Conservation (phyloP, 2,329 filamentous ascomycete species). For the Diaporthe citriasiana region DNA sequence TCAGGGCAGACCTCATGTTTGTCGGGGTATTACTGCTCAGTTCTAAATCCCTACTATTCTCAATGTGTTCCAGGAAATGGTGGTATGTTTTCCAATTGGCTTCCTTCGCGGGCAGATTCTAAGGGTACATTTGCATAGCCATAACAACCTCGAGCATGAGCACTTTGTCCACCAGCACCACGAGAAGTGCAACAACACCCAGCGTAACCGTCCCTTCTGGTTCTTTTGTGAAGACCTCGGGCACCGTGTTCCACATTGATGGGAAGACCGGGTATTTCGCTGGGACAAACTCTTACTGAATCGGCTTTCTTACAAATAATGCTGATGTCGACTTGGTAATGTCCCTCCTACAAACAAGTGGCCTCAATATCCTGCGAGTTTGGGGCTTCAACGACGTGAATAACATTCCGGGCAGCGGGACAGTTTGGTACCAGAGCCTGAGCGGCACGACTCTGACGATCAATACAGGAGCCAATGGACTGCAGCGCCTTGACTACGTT, state of each 20-base stretch:
- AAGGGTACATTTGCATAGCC: background rate
- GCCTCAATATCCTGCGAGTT: slow-evolving; percentile 69
- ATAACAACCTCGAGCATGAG: background rate
- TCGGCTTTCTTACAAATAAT: slow-evolving; percentile 55
- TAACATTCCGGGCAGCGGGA: slow-evolving; percentile 51
- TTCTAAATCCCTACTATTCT: slow-evolving; percentile 4
- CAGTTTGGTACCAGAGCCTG: slow-evolving; percentile 68
- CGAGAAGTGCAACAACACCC: background rate
- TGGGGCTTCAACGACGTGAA: slow-evolving; percentile 76
- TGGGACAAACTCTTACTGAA: slow-evolving; percentile 70
- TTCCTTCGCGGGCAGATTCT: background rate
- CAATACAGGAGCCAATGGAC: slow-evolving; percentile 73
- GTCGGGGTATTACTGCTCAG: slow-evolving; percentile 10
- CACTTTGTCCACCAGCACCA: background rate
- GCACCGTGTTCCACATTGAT: slow-evolving; percentile 55
- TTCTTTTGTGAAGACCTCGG: background rate
- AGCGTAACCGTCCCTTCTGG: slow-evolving; percentile 1
- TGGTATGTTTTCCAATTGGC: background rate
- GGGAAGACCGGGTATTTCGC: slow-evolving; percentile 63
- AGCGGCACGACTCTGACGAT: slow-evolving; percentile 66
- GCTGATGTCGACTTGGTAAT: slow-evolving; percentile 25
- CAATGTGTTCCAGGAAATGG: slow-evolving; percentile 1
- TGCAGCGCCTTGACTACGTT: slow-evolving; percentile 75
- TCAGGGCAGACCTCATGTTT: background rate
- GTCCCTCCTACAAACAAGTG: slow-evolving; percentile 45